Conservation (phyloP, 176 grass and related monocot genomes). For the Calamus simplicifolius region DNA sequence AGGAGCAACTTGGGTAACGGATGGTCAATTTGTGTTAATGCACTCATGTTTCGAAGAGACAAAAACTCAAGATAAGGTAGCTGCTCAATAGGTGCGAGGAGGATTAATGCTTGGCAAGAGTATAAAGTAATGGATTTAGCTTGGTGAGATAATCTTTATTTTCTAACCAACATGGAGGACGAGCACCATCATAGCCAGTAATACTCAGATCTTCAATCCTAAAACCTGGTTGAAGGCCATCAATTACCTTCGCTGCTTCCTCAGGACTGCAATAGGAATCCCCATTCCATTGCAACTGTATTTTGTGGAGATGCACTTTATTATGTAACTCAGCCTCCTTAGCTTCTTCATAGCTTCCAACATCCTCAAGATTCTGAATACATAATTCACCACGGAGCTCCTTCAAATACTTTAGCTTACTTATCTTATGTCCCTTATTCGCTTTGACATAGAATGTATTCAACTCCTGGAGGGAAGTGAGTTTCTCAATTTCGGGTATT, state of each 20-base stretch:
- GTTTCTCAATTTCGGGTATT: constrained; percentile 24
- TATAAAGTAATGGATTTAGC: constrained; percentile 6
- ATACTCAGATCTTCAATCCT: too few species aligned
- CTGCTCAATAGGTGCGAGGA: constrained; percentile 12
- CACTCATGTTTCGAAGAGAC: background rate
- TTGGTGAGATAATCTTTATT: background rate
- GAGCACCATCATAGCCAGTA: too few species aligned
- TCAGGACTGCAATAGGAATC: background rate
- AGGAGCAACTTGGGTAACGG: constrained; percentile 16
- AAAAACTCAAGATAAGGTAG: constrained; percentile 8
- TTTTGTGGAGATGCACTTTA: constrained; percentile 20
- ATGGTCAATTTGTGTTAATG: background rate
- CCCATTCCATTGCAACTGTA: too few species aligned
- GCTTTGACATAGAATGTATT: background rate
- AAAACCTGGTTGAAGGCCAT: too few species aligned
- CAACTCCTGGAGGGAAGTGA: constrained; percentile 32
- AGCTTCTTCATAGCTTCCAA: constrained; percentile 18
- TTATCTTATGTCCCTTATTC: constrained; percentile 23
- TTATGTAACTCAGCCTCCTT: constrained; percentile 12
- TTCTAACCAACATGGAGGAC: too few species aligned
- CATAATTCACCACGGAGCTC: constrained; percentile 8
- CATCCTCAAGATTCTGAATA: constrained; percentile 32
- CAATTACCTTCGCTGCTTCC: too few species aligned
- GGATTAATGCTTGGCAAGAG: background rate
- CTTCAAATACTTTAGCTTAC: constrained; percentile 32